These are phyloP conservation scores for Kwoniella bestiolae DNA, from an alignment of 768 basidiomycete genomes.

Conservation along the genomic window DNA sequence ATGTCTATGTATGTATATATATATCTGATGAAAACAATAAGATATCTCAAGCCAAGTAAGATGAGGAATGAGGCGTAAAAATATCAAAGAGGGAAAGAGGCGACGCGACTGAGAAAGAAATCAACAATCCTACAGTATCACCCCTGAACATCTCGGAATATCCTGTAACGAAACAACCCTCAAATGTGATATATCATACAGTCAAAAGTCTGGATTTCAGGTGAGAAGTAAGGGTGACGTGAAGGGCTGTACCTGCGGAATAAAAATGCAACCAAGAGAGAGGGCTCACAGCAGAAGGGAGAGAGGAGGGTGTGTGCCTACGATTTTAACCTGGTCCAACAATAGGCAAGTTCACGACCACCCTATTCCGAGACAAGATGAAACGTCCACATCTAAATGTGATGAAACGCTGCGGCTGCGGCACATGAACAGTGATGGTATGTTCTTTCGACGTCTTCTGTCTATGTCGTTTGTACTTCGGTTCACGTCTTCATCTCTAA, in stretches of 20 bases:
- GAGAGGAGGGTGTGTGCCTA: neutral
- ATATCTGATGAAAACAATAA: conserved; percentile 4
- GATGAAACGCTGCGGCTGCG: neutral
- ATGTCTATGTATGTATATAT: neutral
- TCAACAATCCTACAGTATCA: neutral
- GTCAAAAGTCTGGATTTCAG: neutral
- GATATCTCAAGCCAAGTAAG: neutral
- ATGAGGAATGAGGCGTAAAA: neutral
- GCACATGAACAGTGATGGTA: neutral
- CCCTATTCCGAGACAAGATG: neutral
- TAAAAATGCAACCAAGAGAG: neutral
- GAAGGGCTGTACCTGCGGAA: neutral
- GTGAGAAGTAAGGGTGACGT: neutral
- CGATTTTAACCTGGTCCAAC: neutral
- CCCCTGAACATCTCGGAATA: conserved; percentile 11
- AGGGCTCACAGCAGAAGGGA: neutral
- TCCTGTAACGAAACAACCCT: neutral
- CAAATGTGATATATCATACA: conserved; percentile 4
- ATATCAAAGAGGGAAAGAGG: neutral
- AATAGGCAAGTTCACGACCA: neutral
- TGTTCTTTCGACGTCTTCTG: no score
- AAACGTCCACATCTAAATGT: neutral
- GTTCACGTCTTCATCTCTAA: no score
- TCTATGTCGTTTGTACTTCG: no score
- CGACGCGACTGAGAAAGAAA: neutral